These are phyloP conservation scores for Ciborinia camelliae DNA, from an alignment of 2,329 filamentous ascomycete species.

Conservation along the genomic window DNA sequence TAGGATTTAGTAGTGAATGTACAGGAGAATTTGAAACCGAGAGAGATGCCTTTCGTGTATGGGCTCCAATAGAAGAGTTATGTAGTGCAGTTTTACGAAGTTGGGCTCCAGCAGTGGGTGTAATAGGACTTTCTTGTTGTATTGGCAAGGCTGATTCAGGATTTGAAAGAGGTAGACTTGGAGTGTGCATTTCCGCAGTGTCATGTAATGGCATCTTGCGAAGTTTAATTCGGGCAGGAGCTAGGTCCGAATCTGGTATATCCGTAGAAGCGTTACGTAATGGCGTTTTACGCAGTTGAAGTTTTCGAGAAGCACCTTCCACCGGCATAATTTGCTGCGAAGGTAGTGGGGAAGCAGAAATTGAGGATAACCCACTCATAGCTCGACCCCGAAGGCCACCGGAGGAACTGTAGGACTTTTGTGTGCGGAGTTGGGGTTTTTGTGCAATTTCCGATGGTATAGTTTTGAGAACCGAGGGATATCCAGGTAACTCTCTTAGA, in stretches of 20 bases:
- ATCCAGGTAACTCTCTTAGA: conserved; percentile 3
- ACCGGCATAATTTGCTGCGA: not conserved
- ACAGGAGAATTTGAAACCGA: not conserved
- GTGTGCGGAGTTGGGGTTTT: not conserved
- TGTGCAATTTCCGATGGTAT: not conserved
- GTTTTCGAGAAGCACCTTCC: not conserved
- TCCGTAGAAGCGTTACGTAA: not conserved
- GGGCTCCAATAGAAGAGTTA: not conserved
- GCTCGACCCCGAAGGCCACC: not conserved
- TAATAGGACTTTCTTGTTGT: not conserved
- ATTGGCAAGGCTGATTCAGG: not conserved
- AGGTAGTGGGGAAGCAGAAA: not conserved
- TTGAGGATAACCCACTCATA: not conserved
- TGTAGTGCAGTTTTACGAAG: conserved; percentile 1
- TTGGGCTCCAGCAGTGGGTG: not conserved
- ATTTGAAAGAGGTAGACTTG: not conserved
- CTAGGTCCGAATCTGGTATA: not conserved
- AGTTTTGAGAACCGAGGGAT: not conserved
- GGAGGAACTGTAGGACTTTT: not conserved
- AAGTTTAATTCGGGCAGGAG: not conserved
- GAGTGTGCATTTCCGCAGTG: not conserved
- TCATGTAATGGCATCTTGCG: not conserved
- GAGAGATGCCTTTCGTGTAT: not conserved
- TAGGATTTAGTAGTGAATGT: not conserved
- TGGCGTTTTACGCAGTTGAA: not conserved